phyloP scores from a whole-genome alignment of 225 moss, liverwort and hornwort species.

The Bryoerythrophyllum caledonicum region DNA sequence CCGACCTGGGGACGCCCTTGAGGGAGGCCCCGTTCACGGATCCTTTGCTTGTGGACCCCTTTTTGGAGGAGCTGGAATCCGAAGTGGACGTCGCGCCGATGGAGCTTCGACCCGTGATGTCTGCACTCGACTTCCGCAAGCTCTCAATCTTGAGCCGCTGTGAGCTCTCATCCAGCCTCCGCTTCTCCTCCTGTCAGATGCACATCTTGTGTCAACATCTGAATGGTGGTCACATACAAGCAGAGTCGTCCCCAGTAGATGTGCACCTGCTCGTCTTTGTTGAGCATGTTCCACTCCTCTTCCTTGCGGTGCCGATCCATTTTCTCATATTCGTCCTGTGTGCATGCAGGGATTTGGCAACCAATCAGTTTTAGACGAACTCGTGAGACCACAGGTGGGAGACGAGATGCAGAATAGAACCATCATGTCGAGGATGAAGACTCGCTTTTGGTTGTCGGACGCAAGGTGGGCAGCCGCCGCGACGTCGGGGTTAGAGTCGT shows the following conservation, averaged over 20 bases:
- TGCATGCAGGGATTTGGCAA: slow-evolving; percentile 9
- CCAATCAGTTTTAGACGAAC: neutral
- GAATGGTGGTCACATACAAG: slow-evolving; percentile 36
- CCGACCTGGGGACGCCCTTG: slow-evolving; percentile 32
- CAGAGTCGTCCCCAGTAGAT: slow-evolving; percentile 26
- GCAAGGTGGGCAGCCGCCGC: slow-evolving; percentile 81
- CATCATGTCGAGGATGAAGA: slow-evolving; percentile 64
- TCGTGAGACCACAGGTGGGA: neutral
- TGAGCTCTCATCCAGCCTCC: slow-evolving; percentile 79
- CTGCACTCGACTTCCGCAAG: slow-evolving; percentile 44
- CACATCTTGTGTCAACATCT: neutral
- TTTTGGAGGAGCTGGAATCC: slow-evolving; percentile 56
- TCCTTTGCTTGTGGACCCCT: slow-evolving; percentile 38
- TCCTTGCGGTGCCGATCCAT: slow-evolving; percentile 92
- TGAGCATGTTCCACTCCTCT: slow-evolving; percentile 97
- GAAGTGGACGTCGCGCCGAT: slow-evolving; percentile 32
- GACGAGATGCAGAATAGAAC: slow-evolving; percentile 25
- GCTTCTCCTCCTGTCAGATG: slow-evolving; percentile 77
- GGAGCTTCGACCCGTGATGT: slow-evolving; percentile 38
- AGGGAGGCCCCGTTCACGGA: slow-evolving; percentile 31
- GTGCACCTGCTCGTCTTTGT: slow-evolving; percentile 96
- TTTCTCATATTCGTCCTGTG: slow-evolving; percentile 88
- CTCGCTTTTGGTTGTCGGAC: slow-evolving; percentile 75
- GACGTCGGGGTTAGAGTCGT: slow-evolving; percentile 81
- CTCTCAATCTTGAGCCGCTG: slow-evolving; percentile 76